Evolutionary conservation across 2,329 filamentous ascomycete genomes (phyloP).

Genomic region (Curvularia sp.): DNA sequence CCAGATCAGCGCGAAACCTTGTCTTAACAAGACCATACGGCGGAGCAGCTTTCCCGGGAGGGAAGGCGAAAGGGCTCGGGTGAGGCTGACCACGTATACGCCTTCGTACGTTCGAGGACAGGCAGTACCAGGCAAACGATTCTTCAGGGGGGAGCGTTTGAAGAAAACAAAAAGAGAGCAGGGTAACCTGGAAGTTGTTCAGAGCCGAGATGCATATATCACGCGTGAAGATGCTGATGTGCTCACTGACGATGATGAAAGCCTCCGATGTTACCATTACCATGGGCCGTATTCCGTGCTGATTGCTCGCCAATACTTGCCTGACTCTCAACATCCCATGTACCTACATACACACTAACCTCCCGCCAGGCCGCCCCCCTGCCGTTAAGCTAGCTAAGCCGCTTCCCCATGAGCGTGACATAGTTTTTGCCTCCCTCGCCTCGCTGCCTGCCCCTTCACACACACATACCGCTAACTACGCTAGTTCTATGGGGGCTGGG

Average conservation of each 20-base stretch:
- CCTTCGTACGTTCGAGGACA: neutral
- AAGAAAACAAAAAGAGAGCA: neutral
- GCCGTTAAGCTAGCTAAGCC: slow-evolving; percentile 3
- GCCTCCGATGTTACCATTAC: slow-evolving; percentile 9
- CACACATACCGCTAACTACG: slow-evolving; percentile 1
- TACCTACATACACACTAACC: neutral
- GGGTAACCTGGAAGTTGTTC: neutral
- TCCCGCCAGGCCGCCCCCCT: neutral
- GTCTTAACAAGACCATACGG: neutral
- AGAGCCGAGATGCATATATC: no score
- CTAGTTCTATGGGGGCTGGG: neutral
- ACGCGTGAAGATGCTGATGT: neutral
- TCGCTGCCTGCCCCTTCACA: neutral
- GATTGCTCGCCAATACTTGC: slow-evolving; percentile 9
- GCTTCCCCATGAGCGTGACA: slow-evolving; percentile 5
- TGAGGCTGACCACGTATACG: neutral
- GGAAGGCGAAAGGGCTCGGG: slow-evolving; percentile 1
- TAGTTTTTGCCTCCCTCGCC: neutral
- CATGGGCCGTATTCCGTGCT: slow-evolving; percentile 4
- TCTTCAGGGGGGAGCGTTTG: neutral
- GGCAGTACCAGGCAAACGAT: neutral
- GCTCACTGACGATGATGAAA: neutral
- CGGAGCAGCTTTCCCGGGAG: neutral
- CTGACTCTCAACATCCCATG: slow-evolving; percentile 1
- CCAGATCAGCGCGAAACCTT: slow-evolving; percentile 3